phyloP scores from a whole-genome alignment of 768 basidiomycete species.

The Xerocomellus dryophilus region DNA sequence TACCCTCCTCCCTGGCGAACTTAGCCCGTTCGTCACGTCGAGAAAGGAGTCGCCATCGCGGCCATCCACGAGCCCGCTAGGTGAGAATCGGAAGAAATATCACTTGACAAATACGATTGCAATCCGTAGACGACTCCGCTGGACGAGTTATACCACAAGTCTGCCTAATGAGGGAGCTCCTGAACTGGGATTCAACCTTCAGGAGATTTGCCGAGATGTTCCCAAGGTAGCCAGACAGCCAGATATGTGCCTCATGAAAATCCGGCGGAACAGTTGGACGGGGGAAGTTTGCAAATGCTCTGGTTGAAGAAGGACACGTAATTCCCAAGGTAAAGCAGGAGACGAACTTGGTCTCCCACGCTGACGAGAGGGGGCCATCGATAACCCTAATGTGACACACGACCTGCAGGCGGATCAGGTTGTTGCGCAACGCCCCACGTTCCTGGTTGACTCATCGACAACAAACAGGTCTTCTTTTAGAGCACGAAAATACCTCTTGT shows the following conservation, averaged over 20 bases:
- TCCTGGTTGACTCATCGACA: conserved; percentile 10
- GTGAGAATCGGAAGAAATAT: conserved; percentile 18
- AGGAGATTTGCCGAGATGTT: conserved; percentile 25
- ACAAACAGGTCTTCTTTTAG: conserved; percentile 3
- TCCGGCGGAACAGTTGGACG: conserved; percentile 21
- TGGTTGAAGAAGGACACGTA: conserved; percentile 3
- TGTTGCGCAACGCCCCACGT: background rate
- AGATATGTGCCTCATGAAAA: conserved; percentile 16
- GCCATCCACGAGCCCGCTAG: conserved; percentile 5
- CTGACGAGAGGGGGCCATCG: conserved; percentile 1
- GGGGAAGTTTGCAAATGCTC: conserved; percentile 7
- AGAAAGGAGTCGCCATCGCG: conserved; percentile 15
- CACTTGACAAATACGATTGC: background rate
- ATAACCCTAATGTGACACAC: conserved; percentile 1
- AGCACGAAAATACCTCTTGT: background rate
- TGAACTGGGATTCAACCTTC: background rate
- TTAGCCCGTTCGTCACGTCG: background rate
- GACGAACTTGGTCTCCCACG: conserved; percentile 12
- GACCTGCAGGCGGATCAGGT: conserved; percentile 3
- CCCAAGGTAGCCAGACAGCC: conserved; percentile 18
- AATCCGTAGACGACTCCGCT: background rate
- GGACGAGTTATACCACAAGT: background rate
- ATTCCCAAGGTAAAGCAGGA: conserved; percentile 12
- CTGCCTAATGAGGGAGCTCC: background rate
- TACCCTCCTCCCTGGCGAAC: background rate